Evolutionary conservation across 2,329 filamentous ascomycete species (phyloP).

Genomic region (Amylocarpus encephaloides): DNA sequence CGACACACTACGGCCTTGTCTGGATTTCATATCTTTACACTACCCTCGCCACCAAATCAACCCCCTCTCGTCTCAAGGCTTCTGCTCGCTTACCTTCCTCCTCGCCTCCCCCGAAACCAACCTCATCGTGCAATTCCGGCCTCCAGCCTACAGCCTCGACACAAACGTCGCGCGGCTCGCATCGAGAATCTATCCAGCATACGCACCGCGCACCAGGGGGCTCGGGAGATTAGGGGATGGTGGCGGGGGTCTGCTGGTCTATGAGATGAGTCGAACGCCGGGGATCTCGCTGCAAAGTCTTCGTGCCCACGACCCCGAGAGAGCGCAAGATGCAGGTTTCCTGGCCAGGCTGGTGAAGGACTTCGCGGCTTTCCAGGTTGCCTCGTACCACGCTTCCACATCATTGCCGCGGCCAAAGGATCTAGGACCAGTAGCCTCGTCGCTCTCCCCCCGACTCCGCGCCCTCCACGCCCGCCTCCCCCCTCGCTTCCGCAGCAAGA

Average conservation of each 20-base stretch:
- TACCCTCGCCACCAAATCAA: conserved; percentile 31
- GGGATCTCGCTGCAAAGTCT: conserved; percentile 36
- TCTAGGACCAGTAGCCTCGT: conserved; percentile 37
- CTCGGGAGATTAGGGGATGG: conserved; percentile 31
- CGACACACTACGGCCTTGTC: conserved; percentile 22
- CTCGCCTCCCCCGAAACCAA: conserved; percentile 34
- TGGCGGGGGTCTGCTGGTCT: conserved; percentile 30
- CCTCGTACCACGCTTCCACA: conserved; percentile 1
- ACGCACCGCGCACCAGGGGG: conserved; percentile 38
- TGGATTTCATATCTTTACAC: conserved; percentile 30
- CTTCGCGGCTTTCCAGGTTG: not conserved
- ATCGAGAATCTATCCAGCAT: conserved; percentile 34
- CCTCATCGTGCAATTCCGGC: conserved; percentile 45
- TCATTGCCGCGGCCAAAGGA: not conserved
- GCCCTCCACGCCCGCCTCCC: conserved; percentile 35
- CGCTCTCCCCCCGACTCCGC: conserved; percentile 36
- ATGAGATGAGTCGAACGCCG: conserved; percentile 37
- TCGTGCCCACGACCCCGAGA: conserved; percentile 1
- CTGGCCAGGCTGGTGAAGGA: not conserved
- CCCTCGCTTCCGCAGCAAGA: conserved; percentile 23
- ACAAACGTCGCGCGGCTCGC: conserved; percentile 34
- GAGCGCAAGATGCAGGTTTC: not conserved
- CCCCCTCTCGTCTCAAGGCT: conserved; percentile 40
- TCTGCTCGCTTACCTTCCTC: conserved; percentile 46
- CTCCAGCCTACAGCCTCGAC: conserved; percentile 38